Evolutionary conservation across 139 green algal genomes (phyloP), one percentile per base, ranked within the genome.

Genomic region (Chlorella sorokiniana): DNA sequence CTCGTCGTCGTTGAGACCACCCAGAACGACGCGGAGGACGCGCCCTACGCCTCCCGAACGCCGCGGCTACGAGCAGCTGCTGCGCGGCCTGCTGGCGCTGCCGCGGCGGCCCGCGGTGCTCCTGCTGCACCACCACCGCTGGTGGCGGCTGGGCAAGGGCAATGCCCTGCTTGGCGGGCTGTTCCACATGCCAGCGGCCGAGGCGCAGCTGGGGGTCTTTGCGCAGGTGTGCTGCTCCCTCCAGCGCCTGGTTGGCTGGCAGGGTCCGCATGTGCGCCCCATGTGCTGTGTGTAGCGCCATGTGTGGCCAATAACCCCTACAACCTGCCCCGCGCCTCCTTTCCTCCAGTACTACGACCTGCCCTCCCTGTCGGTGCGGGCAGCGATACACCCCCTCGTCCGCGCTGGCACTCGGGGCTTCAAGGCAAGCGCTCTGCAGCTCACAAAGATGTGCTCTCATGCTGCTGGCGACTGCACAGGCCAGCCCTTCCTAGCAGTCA

Each of bases 291-390:
- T n/a, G n/a, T n/a, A n/a, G n/a, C n/a, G n/a, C n/a, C n/a, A n/a
- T n/a, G n/a, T n/a, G n/a, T n/a, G n/a, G n/a, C n/a, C n/a, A n/a
- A n/a, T n/a, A n/a, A n/a, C n/a, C n/a, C n/a, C n/a, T n/a, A n/a
- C n/a, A n/a, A n/a, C n/a, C n/a, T n/a, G n/a, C n/a, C n/a, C n/a
- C n/a, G n/a, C n/a, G n/a, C n/a, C n/a, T n/a, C n/a, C n/a, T n/a
- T n/a, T n/a, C n/a, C n/a, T n/a, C n/a, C 71, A 78, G 71, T 78
- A 67, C 45, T 78, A 78, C 51, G 71, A 78, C 51, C 5, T 65
- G 3, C 71, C 71, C 31, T 27, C 10, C 33, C 33, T 78, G 48
- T 65, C 44, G 10, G 33, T 78, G 71, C 48, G 71, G 35, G 71
- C 71, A 10, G 71, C 71, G 9, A 31, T 33, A 2, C 67, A 38